Percentiles rank a stretch among this genome's conserved stretches.
Conservation (phyloP, 1,139 yeast genomes). For the Geotrichum siamense region DNA sequence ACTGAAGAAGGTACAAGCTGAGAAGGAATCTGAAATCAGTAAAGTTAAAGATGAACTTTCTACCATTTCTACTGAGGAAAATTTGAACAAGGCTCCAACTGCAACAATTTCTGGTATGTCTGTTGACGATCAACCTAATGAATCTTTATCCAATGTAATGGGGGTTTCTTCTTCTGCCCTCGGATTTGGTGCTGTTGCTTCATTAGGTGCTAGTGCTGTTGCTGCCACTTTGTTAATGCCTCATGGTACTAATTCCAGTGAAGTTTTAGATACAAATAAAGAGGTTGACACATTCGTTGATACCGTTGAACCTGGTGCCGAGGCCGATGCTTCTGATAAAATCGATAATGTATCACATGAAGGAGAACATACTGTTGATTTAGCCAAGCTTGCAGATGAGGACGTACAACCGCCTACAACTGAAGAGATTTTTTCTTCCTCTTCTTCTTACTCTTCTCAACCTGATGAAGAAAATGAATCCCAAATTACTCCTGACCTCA, state of each 20-base stretch:
- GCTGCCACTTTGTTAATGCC: conserved; percentile 9
- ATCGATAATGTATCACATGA: neutral
- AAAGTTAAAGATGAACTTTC: neutral
- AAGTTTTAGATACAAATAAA: neutral
- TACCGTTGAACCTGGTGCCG: neutral
- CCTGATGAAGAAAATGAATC: neutral
- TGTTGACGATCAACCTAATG: no score
- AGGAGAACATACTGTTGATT: neutral
- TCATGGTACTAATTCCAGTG: neutral
- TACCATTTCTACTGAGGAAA: no score
- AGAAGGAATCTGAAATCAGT: neutral
- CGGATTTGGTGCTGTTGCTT: conserved; percentile 23
- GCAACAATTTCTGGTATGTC: no score
- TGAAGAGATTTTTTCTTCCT: conserved; percentile 18
- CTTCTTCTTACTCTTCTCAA: conserved; percentile 9
- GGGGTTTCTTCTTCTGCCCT: no score
- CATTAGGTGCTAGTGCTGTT: conserved; percentile 24
- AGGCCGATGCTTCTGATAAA: neutral
- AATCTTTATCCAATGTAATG: no score
- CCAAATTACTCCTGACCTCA: neutral
- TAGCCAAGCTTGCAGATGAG: neutral
- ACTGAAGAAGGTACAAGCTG: neutral
- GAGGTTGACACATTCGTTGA: neutral
- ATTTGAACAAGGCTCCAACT: neutral
- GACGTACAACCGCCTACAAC: no score